Evolutionary conservation across 306 rosid species (phyloP).

Genomic region (Begonia loranthoides): DNA sequence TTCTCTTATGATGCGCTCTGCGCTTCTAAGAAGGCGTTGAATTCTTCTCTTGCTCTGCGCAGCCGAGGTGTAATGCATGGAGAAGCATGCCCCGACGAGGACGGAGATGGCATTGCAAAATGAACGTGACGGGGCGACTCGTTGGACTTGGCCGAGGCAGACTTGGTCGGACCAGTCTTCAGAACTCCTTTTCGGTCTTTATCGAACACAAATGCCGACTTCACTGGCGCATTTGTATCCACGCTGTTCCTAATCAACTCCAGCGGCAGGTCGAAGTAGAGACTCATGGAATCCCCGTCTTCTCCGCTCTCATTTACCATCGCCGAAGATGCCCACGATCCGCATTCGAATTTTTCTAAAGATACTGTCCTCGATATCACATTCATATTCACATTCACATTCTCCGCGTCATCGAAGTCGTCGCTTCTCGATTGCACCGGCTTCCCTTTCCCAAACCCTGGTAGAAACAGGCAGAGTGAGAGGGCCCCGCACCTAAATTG

Average conservation of each 20-base stretch:
- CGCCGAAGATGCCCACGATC: slow-evolving; percentile 74
- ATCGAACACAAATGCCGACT: slow-evolving; percentile 35
- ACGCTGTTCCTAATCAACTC: slow-evolving; percentile 39
- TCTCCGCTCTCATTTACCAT: too few relatives aligned
- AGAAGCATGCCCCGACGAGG: slow-evolving; percentile 3
- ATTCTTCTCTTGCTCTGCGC: slow-evolving; percentile 7
- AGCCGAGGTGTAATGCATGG: slow-evolving; percentile 5
- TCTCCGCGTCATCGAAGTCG: background rate
- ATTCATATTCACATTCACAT: slow-evolving; percentile 4
- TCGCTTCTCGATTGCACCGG: slow-evolving; percentile 30
- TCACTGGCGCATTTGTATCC: slow-evolving; percentile 40
- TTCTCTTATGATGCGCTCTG: slow-evolving; percentile 3
- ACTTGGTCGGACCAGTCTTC: too few relatives aligned
- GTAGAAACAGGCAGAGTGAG: slow-evolving; percentile 42
- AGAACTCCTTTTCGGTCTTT: slow-evolving; percentile 15
- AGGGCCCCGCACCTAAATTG: slow-evolving; percentile 59
- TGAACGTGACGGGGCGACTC: slow-evolving; percentile 41
- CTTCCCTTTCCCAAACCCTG: slow-evolving; percentile 53
- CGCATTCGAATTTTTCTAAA: slow-evolving; percentile 82
- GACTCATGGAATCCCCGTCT: slow-evolving; percentile 26
- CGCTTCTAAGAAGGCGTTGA: slow-evolving; percentile 10
- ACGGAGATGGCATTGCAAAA: slow-evolving; percentile 34
- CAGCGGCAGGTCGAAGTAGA: slow-evolving; percentile 68
- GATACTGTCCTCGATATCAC: slow-evolving; percentile 61
- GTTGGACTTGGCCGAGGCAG: slow-evolving; percentile 8